phyloP scores from a whole-genome alignment of 2,329 filamentous ascomycete genomes.

The Arthrinium puccinioides region DNA sequence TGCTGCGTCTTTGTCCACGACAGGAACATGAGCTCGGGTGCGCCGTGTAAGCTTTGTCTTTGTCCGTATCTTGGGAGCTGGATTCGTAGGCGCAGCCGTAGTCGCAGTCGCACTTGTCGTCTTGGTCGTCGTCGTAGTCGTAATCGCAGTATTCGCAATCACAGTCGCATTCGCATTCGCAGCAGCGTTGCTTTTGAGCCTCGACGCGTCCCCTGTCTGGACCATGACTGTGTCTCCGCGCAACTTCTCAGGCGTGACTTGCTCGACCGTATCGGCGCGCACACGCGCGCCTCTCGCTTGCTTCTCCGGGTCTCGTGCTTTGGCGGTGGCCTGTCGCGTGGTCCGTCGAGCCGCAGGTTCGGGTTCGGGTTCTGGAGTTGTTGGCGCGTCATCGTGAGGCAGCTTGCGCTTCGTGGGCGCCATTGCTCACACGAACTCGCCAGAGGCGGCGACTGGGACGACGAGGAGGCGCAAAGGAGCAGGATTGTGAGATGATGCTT shows the following conservation, averaged over 20 bases:
- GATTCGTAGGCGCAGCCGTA: not conserved
- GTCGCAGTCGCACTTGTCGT: not conserved
- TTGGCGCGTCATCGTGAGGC: conserved; percentile 12
- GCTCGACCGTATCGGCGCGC: conserved; percentile 11
- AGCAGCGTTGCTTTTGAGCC: conserved; percentile 2
- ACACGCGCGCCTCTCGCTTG: conserved; percentile 19
- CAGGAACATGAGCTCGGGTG: not conserved
- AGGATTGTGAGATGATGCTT: too few relatives aligned
- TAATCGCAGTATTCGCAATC: conserved; percentile 10
- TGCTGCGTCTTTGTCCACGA: not conserved
- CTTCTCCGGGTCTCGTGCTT: conserved; percentile 10
- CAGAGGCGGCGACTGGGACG: too few relatives aligned
- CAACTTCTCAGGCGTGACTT: conserved; percentile 1
- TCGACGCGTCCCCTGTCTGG: conserved; percentile 13
- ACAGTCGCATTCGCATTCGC: conserved; percentile 3
- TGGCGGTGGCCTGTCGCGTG: conserved; percentile 14
- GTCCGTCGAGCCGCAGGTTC: conserved; percentile 16
- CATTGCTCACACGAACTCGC: too few relatives aligned
- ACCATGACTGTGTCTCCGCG: conserved; percentile 5
- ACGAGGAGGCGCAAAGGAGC: too few relatives aligned
- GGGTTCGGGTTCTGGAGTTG: too few relatives aligned
- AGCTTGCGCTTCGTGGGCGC: conserved; percentile 23
- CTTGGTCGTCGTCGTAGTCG: conserved; percentile 2
- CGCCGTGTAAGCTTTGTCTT: not conserved
- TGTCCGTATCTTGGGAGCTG: not conserved